Percentiles rank a stretch among this genome's conserved stretches.
Conservation (phyloP, 306 rosid species). For the Medicago ruthenica region DNA sequence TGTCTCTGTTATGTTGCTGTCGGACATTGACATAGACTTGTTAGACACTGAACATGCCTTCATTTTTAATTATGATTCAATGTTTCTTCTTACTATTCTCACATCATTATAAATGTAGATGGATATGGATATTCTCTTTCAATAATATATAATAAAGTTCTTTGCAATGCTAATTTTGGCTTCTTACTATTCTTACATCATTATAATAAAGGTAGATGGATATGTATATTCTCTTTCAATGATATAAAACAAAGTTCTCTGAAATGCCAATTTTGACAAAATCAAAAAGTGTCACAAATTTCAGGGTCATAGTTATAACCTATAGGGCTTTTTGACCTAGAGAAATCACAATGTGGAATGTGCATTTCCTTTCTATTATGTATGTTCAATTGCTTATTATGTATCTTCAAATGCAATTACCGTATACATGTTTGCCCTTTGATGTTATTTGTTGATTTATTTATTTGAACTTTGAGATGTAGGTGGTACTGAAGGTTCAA, state of each 20-base stretch:
- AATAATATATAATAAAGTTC: background rate
- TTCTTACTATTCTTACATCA: background rate
- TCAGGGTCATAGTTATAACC: background rate
- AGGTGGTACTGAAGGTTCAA: conserved; percentile 76
- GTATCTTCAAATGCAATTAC: background rate
- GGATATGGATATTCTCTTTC: background rate
- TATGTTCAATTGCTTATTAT: background rate
- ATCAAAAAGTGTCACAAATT: background rate
- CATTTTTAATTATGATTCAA: too few species aligned
- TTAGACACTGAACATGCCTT: too few species aligned
- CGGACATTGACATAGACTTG: too few species aligned
- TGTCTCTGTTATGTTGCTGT: too few species aligned
- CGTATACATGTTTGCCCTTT: background rate
- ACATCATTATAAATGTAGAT: background rate
- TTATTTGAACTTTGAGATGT: conserved; percentile 38
- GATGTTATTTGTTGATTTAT: background rate
- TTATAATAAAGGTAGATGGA: background rate
- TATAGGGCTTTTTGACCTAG: background rate
- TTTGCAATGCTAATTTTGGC: background rate
- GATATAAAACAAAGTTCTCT: background rate
- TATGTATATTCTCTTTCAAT: background rate
- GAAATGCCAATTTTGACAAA: background rate
- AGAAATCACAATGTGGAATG: conserved; percentile 13
- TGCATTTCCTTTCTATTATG: background rate
- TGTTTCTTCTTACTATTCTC: background rate